Evolutionary conservation across 2,329 filamentous ascomycete species (phyloP).

Genomic region (Lomentospora prolificans): DNA sequence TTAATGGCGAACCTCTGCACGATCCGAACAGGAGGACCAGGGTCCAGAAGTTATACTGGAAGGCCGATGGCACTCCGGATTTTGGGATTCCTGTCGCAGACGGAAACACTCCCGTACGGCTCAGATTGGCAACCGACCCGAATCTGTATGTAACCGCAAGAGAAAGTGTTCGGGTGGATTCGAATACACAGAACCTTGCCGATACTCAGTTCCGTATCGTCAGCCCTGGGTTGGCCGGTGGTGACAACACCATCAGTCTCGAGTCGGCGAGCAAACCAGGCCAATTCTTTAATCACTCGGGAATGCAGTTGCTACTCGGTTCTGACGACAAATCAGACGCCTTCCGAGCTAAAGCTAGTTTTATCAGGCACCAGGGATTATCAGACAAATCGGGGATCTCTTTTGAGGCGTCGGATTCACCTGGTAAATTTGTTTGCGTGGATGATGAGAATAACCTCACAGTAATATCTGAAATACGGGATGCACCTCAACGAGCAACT

Average conservation of each 20-base stretch:
- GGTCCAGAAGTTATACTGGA: conserved; percentile 22
- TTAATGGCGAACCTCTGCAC: conserved; percentile 18
- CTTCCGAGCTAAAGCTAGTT: not conserved
- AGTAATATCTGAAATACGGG: not conserved
- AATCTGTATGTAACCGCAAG: conserved; percentile 5
- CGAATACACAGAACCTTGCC: not conserved
- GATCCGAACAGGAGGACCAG: conserved; percentile 17
- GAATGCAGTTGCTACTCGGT: not conserved
- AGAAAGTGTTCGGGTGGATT: not conserved
- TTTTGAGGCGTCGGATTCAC: not conserved
- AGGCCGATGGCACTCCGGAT: conserved; percentile 19
- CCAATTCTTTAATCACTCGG: not conserved
- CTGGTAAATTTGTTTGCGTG: not conserved
- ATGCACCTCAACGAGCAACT: not conserved
- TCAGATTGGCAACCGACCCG: conserved; percentile 12
- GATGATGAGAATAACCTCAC: not conserved
- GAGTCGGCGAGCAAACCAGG: not conserved
- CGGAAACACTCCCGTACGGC: conserved; percentile 14
- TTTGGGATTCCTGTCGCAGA: conserved; percentile 19
- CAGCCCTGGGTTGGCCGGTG: not conserved
- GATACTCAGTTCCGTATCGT: not conserved
- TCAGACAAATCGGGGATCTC: not conserved
- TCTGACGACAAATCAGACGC: not conserved
- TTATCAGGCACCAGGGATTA: not conserved
- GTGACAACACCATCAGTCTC: not conserved